Evolutionary conservation across 192 early-diverging fungal genomes (phyloP).

Genomic region (Backusella luteola): DNA sequence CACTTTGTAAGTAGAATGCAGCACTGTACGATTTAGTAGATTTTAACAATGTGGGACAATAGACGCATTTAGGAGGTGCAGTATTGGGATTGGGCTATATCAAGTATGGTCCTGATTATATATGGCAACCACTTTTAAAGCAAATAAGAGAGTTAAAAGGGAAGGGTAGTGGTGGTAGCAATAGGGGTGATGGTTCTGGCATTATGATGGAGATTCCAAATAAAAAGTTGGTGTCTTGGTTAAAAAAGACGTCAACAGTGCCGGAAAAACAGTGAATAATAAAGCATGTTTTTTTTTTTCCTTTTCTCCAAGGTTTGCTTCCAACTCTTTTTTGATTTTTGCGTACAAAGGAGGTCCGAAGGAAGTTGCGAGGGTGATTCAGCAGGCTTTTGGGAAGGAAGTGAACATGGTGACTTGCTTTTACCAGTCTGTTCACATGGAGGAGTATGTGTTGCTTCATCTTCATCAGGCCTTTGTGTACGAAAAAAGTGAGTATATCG

Average conservation of each 20-base stretch:
- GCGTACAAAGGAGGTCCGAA: no score
- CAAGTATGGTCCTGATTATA: conserved; percentile 41
- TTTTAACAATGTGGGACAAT: no score
- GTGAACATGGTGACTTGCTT: no score
- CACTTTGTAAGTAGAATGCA: conserved; percentile 59
- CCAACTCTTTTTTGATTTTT: no score
- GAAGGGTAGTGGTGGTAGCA: not conserved
- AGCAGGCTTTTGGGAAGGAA: no score
- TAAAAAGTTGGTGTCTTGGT: not conserved
- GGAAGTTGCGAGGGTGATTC: no score
- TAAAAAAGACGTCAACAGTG: not conserved
- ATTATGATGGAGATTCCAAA: conserved; percentile 16
- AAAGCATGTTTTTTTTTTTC: not conserved
- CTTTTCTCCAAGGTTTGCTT: no score
- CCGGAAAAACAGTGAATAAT: not conserved
- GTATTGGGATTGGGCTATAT: conserved; percentile 58
- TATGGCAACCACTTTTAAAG: conserved; percentile 40
- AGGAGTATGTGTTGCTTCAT: no score
- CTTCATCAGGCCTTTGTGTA: no score
- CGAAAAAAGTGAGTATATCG: no score
- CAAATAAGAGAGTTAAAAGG: not conserved
- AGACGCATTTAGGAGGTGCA: conserved; percentile 68
- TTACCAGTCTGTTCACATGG: no score
- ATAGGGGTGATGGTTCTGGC: not conserved
- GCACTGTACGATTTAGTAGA: no score